These are phyloP conservation scores for Aspergillus sp. DNA, from an alignment of 2,329 filamentous ascomycete genomes.

Conservation along the genomic window DNA sequence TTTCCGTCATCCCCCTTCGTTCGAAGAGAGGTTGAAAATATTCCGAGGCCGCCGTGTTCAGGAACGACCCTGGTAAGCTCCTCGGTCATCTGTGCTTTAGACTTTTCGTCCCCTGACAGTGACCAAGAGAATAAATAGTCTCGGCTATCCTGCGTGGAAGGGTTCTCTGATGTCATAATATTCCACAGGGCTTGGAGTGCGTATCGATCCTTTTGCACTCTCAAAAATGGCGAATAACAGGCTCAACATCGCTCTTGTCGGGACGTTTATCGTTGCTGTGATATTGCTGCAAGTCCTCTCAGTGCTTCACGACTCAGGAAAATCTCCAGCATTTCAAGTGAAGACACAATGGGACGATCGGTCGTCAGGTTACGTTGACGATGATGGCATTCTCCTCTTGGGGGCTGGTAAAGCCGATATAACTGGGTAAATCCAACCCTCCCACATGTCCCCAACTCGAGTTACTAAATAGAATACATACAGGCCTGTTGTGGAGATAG, in stretches of 20 bases:
- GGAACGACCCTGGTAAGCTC: background rate
- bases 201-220: background rate
- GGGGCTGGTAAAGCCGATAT: conserved; percentile 72
- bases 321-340: conserved; percentile 16
- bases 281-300: conserved; percentile 34
- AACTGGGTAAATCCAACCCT: conserved; percentile 55
- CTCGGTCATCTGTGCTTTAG: conserved; percentile 8
- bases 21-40: conserved; percentile 1
- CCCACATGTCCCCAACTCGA: background rate
- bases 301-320: conserved; percentile 17
- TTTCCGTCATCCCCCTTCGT: background rate
- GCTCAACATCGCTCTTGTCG: conserved; percentile 25
- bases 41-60: conserved; percentile 1
- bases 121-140: conserved; percentile 11
- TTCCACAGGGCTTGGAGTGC: background rate
- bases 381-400: conserved; percentile 57
- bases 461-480: background rate
- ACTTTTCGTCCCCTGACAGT: conserved; percentile 5
- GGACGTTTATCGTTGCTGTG: conserved; percentile 27
- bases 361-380: conserved; percentile 16
- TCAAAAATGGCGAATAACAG: conserved; percentile 31
- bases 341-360: conserved; percentile 26
- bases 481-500: conserved; percentile 83
- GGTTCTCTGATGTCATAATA: conserved; percentile 11
- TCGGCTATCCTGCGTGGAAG: background rate